Percentiles rank a stretch among this genome's conserved stretches.
These are phyloP conservation scores for Dunaliella sp. DNA, from an alignment of 139 green algal genomes.

Conservation along the genomic window DNA sequence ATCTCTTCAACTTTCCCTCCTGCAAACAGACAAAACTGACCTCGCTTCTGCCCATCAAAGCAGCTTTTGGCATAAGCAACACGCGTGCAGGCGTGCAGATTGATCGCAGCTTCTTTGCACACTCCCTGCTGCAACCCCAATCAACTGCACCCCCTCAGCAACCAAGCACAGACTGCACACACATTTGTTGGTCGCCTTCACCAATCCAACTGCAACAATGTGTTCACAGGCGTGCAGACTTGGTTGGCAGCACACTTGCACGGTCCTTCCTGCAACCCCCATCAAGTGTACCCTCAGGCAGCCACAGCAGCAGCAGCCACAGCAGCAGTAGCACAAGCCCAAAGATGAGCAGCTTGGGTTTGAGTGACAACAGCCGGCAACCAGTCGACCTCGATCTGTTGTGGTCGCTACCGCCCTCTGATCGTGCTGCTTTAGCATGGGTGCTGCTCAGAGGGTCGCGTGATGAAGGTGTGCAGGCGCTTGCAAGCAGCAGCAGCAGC, in stretches of 20 bases:
- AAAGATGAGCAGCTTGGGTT: too few species aligned
- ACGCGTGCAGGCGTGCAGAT: background rate
- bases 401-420: background rate
- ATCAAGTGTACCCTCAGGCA: background rate
- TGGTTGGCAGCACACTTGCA: conserved; percentile 3
- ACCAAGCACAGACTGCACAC: too few species aligned
- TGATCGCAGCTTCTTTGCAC: background rate
- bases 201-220: too few species aligned
- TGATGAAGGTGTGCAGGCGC: background rate
- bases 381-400: background rate
- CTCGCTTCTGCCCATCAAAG: too few species aligned
- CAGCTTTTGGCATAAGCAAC: too few species aligned
- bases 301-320: background rate
- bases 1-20: too few species aligned
- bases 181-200: too few species aligned
- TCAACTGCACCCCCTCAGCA: background rate
- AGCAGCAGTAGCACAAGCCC: background rate
- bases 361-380: too few species aligned
- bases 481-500: background rate
- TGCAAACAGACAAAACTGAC: too few species aligned
- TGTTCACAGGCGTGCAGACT: background rate
- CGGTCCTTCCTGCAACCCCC: background rate
- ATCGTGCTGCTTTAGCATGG: conserved; percentile 1
- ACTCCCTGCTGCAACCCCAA: background rate
- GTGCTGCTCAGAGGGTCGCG: background rate